Base-by-base conservation (phyloP, 2,329 filamentous ascomycete genomes). In the Hymenoscyphus linearis region DNA sequence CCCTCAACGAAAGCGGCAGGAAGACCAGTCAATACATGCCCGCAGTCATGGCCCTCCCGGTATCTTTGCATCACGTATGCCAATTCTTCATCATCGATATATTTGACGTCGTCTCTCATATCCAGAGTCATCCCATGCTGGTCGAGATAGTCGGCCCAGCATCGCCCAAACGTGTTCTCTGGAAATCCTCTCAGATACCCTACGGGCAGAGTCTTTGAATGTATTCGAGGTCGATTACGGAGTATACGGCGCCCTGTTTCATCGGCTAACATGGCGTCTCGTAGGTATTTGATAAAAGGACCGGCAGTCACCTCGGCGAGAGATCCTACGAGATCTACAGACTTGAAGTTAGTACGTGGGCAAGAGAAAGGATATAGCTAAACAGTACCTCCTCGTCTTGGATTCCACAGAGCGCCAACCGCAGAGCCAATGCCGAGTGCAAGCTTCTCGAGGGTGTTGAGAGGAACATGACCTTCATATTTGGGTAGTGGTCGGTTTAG, bases 291-390 rank as follows among this genome's bases (percentile, higher is more conserved):
- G 79, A 98, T 97, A 82, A 92, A 96, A 13, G 95, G 95, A 10
- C 93, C 91, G 25, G 93, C 91, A 2, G 95, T 98, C 27, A 93
- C 87, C 80, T 99, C 95, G 72, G 93, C 93, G n/a, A 96, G 85
- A 36, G 91, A 85, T 40, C 95, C 95, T 69, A 99, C 96, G 67
- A 99, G 86, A 78, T 99, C 95, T 91, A 70, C 13, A 31, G 27
- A 31, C 3, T 31, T 31, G 7, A 31, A 31, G 27, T 31, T 7
- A 31, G 27, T 31, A 4, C 27, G 27, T 31, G 3, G 27, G 27
- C 27, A 31, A 31, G 27, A 31, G n/a, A n/a, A 37, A 22, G 35
- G 14, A 54, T 36, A n/a, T 10, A 53, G 31, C 36, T 52, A 13
- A 25, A 56, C 52, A 70, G 57, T 79, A 88, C 90, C 90, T 74